Evolutionary conservation across 768 basidiomycete genomes (phyloP).

Genomic region (Mycena vitilis): DNA sequence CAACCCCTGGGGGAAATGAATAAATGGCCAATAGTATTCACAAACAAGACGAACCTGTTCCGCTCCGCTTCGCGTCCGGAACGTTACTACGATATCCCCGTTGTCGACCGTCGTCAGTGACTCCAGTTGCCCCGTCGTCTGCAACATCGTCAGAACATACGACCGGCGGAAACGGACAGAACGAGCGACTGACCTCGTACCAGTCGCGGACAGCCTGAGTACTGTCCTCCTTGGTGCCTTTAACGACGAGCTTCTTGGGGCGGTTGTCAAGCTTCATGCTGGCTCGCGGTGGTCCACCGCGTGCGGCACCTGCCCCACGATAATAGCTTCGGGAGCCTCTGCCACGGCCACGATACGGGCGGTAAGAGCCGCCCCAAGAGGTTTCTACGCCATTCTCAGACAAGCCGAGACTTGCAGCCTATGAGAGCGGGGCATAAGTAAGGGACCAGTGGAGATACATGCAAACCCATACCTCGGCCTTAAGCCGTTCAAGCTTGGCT

Average conservation of each 20-base stretch:
- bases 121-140: constrained; percentile 81
- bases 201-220: constrained; percentile 78
- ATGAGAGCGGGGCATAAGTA: constrained; percentile 13
- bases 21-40: constrained; percentile 24
- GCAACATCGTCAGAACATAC: constrained; percentile 23
- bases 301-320: constrained; percentile 64
- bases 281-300: constrained; percentile 73
- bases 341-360: constrained; percentile 77
- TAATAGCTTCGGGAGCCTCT: constrained; percentile 70
- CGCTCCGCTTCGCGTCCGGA: constrained; percentile 78
- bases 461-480: constrained; percentile 70
- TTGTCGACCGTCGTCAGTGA: constrained; percentile 64
- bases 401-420: constrained; percentile 85
- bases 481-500: constrained; percentile 80
- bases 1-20: constrained; percentile 61
- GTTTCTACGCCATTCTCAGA: constrained; percentile 58
- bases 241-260: constrained; percentile 82
- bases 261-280: constrained; percentile 94
- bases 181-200: constrained; percentile 72
- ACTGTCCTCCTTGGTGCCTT: constrained; percentile 66
- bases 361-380: constrained; percentile 57
- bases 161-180: constrained; percentile 12
- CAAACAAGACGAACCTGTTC: constrained; percentile 67
- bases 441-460: neutral
- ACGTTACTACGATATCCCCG: constrained; percentile 73